phyloP scores from a whole-genome alignment of 345 rosid species.

The Moricandia moricandioides region DNA sequence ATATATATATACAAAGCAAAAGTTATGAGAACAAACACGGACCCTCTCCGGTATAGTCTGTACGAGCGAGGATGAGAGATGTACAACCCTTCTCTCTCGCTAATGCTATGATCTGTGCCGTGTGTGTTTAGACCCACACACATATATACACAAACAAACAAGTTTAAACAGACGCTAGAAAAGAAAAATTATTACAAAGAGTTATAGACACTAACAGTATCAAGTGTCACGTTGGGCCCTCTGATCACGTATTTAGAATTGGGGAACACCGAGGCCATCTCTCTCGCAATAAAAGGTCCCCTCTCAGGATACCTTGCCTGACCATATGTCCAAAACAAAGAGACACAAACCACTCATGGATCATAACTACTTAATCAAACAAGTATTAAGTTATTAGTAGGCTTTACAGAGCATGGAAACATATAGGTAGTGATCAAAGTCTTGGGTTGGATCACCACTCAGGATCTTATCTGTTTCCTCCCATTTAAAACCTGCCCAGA shows the following conservation, averaged over 20 bases:
- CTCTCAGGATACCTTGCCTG: not conserved
- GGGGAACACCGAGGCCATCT: not conserved
- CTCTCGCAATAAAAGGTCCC: not conserved
- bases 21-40: not conserved
- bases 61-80: not conserved
- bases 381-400: not conserved
- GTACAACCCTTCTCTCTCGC: not conserved
- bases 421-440: not conserved
- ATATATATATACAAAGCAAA: not conserved
- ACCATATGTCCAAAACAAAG: not conserved
- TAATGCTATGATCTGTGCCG: not conserved
- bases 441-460: not conserved
- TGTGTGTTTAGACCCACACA: not conserved
- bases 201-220: not conserved
- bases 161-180: not conserved
- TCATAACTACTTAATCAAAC: not conserved
- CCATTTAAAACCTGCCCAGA: not conserved
- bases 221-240: not conserved
- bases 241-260: not conserved
- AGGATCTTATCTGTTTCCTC: not conserved
- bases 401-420: not conserved
- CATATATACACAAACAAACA: not conserved
- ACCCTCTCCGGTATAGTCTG: not conserved
- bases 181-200: not conserved
- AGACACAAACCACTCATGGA: not conserved